These are phyloP conservation scores for Populus davidiana DNA, from an alignment of 345 rosid species.

Conservation along the genomic window DNA sequence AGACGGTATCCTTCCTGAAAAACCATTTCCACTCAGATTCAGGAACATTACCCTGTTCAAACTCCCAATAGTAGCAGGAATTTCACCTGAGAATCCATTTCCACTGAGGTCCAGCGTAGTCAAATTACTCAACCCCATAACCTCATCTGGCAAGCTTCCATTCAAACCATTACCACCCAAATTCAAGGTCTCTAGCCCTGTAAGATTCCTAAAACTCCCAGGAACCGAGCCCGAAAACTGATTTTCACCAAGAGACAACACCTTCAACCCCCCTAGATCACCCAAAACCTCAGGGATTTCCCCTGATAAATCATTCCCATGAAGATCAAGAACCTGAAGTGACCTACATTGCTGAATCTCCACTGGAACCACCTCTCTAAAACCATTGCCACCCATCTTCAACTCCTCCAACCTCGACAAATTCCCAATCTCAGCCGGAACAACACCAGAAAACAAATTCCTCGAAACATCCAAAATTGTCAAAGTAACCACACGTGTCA, in stretches of 20 bases:
- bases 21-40: constrained; percentile 27
- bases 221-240: constrained; percentile 66
- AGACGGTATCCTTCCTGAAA: constrained; percentile 25
- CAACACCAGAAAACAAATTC: constrained; percentile 59
- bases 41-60: constrained; percentile 16
- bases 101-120: constrained; percentile 65
- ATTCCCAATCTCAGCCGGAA: constrained; percentile 60
- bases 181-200: constrained; percentile 48
- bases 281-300: constrained; percentile 61
- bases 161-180: constrained; percentile 53
- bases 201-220: constrained; percentile 42
- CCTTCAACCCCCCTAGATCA: constrained; percentile 50
- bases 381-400: constrained; percentile 63
- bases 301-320: constrained; percentile 65
- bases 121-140: constrained; percentile 53
- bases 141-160: constrained; percentile 65
- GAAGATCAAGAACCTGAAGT: constrained; percentile 58
- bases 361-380: constrained; percentile 52
- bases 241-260: constrained; percentile 60
- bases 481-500: constrained; percentile 41
- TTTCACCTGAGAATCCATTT: constrained; percentile 25
- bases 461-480: constrained; percentile 62
- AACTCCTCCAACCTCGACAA: constrained; percentile 54
- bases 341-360: constrained; percentile 65
- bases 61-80: constrained; percentile 26